Evolutionary conservation across 768 basidiomycete species (phyloP), one percentile per base, ranked within the genome.

Genomic region (Leucocoprinus leucothites): DNA sequence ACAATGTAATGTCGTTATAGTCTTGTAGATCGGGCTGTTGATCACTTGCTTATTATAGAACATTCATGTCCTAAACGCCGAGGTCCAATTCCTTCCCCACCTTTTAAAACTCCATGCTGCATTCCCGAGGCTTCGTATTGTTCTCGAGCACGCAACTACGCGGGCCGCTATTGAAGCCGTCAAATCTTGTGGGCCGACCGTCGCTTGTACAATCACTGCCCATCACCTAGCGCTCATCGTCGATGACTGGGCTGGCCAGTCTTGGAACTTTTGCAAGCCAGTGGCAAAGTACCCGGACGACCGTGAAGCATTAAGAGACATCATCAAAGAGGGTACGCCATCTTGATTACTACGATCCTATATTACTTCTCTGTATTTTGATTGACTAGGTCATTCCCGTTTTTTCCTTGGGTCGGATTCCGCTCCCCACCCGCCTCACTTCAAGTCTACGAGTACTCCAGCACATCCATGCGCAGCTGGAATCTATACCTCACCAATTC

Each of bases 341-440:
- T 18, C 28, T 14, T n/a, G n/a, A n/a, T n/a, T n/a, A n/a, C 14
- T 1, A 46, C 38, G 3, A 42, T 28, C 31, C 9, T 22, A 14
- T 19, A n/a, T n/a, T 13, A 48, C 44, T 21, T 50, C 35, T 9
- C 14, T 47, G 2, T 28, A 21, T 18, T 57, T 51, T 21, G 8
- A 14, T 43, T 49, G 6, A 24, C 18, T 57, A 85, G 95, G 95
- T 3, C 90, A 96, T 69, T 88, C 93, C 3, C 86, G 91, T 46
- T 99, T 99, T 72, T 99, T 99, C 82, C 78, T 99, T 53, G 97
- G 97, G 18, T 95, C 92, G 16, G 97, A 99, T 71, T 94, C 91
- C 25, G 97, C 97, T 1, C 97, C 97, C 38, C 97, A 99, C 69
- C 86, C 89, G 3, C 78, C 79, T 26, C 67, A 74, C 25, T 74